phyloP scores from a whole-genome alignment of 108 stramenopile species.

The Skeletonema potamos region DNA sequence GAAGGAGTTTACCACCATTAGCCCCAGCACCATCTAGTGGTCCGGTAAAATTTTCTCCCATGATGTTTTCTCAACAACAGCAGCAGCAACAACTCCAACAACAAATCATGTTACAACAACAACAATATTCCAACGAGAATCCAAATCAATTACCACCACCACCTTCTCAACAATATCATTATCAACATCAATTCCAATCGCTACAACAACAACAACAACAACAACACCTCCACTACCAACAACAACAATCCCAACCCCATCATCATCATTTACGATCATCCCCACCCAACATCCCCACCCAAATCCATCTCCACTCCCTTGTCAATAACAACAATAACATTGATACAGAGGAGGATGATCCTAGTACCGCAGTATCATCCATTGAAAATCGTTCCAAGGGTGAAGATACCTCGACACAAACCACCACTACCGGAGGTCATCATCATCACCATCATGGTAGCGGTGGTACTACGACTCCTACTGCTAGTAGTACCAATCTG shows the following conservation, averaged over 20 bases:
- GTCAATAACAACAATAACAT: too few species aligned
- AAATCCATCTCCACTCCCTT: background rate
- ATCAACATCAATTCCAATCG: background rate
- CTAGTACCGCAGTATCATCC: background rate
- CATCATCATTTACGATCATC: background rate
- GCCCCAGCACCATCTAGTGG: background rate
- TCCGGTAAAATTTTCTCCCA: background rate
- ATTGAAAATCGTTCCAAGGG: background rate
- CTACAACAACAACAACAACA: background rate
- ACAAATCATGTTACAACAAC: background rate
- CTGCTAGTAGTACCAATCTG: background rate
- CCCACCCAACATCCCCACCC: background rate
- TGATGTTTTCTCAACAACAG: slow-evolving; percentile 1
- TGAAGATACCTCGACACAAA: background rate
- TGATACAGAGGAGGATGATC: background rate
- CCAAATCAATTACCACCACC: background rate
- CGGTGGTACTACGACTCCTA: too few species aligned
- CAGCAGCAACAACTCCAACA: background rate
- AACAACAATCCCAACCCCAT: background rate
- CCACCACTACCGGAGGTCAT: background rate
- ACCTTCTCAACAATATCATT: background rate
- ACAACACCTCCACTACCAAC: background rate
- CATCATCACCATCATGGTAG: background rate
- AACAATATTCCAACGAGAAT: background rate
- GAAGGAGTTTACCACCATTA: slow-evolving; percentile 12